Conservation (phyloP, 1,284 basidiomycete genomes). For the Melampsora medusae region DNA sequence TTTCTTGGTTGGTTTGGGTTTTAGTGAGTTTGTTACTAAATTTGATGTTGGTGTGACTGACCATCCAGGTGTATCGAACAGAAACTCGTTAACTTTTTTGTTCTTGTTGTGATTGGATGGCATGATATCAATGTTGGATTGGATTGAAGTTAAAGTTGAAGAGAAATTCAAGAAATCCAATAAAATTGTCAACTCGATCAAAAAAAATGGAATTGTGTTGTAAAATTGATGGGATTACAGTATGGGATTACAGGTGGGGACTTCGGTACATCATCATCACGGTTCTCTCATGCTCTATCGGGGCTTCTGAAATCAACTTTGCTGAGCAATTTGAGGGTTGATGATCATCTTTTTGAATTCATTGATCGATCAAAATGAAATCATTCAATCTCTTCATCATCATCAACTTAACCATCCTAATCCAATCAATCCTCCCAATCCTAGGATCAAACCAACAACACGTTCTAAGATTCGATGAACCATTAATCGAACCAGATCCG, state of each 20-base stretch:
- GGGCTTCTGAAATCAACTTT: too few species aligned
- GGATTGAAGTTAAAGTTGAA: neutral
- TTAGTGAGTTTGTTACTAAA: neutral
- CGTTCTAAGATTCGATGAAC: neutral
- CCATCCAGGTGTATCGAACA: constrained; percentile 37
- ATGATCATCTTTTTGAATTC: too few species aligned
- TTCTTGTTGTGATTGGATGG: neutral
- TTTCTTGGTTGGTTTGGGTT: constrained; percentile 2
- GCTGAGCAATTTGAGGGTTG: too few species aligned
- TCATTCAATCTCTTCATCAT: neutral
- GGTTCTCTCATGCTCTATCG: too few species aligned
- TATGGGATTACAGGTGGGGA: too few species aligned
- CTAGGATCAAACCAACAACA: neutral
- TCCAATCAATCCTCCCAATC: neutral
- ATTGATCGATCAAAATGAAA: neutral
- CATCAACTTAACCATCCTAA: neutral
- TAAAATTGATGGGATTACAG: too few species aligned
- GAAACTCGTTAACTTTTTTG: neutral
- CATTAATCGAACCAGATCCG: neutral
- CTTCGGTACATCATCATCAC: too few species aligned
- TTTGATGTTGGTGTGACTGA: constrained; percentile 7
- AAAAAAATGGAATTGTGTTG: too few species aligned
- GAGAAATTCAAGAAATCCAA: too few species aligned
- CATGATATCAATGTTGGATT: neutral
- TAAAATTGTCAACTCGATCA: too few species aligned